These are phyloP conservation scores for Lactarius sanguifluus DNA, from an alignment of 768 basidiomycete genomes.

Conservation along the genomic window DNA sequence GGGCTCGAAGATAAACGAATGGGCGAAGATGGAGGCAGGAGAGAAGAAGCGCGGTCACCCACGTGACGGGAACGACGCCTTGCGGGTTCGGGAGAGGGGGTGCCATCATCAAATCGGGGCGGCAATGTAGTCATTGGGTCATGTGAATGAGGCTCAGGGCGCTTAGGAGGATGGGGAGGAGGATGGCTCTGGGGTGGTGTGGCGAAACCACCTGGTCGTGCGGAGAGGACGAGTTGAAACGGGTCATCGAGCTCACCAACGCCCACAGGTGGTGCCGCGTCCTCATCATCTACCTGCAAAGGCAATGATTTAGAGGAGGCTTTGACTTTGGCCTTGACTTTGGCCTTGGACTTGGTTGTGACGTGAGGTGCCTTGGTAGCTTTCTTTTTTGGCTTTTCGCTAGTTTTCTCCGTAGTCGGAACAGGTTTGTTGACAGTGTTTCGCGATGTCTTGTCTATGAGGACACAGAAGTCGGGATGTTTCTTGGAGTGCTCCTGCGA, in stretches of 20 bases:
- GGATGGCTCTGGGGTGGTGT: conserved; percentile 24
- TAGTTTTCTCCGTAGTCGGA: neutral
- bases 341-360: conserved; percentile 17
- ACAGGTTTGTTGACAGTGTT: conserved; percentile 9
- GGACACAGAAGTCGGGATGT: conserved; percentile 16
- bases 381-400: conserved; percentile 16
- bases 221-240: conserved; percentile 9
- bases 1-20: conserved; percentile 22
- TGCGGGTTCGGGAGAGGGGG: conserved; percentile 20
- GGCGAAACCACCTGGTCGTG: conserved; percentile 11
- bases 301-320: neutral
- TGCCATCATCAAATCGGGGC: conserved; percentile 21
- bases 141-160: conserved; percentile 21
- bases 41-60: conserved; percentile 3
- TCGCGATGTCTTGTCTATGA: conserved; percentile 30
- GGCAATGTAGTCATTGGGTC: conserved; percentile 19
- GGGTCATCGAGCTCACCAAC: conserved; percentile 2
- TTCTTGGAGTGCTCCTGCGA: conserved; percentile 12
- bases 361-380: neutral
- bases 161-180: conserved; percentile 21
- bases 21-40: conserved; percentile 22
- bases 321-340: conserved; percentile 6
- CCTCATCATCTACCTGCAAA: neutral
- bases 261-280: neutral
- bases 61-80: conserved; percentile 14